Evolutionary conservation across 140 eudicot genomes (phyloP).

Genomic region (Flaveria floridana): DNA sequence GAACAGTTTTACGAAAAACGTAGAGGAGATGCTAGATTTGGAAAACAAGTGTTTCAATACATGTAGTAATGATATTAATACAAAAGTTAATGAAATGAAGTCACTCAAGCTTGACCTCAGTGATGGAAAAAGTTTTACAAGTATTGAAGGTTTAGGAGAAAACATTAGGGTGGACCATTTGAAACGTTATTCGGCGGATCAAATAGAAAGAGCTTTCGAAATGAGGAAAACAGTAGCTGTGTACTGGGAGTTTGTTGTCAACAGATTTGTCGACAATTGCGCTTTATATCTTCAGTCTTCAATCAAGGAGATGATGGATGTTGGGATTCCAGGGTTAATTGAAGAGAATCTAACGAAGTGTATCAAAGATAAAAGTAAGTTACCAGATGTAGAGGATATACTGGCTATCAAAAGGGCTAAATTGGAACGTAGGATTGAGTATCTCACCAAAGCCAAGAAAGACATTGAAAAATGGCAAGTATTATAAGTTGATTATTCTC

Average conservation of each 20-base stretch:
- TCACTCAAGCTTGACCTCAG: not conserved
- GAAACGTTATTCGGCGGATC: not conserved
- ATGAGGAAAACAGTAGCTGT: not conserved
- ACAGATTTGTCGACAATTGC: slow-evolving; percentile 9
- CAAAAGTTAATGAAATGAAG: not conserved
- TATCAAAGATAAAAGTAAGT: not conserved
- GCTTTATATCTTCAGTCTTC: not conserved
- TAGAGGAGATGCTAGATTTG: not conserved
- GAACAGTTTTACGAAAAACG: not conserved
- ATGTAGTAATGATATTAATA: not conserved
- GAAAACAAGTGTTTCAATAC: not conserved
- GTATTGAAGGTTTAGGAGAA: slow-evolving; percentile 5
- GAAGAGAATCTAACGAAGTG: not conserved
- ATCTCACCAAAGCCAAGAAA: not conserved
- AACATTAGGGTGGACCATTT: slow-evolving; percentile 13
- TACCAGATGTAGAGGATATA: not conserved
- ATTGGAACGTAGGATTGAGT: not conserved
- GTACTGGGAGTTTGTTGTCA: slow-evolving; percentile 4
- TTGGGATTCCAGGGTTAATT: not conserved
- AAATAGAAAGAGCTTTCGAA: slow-evolving; percentile 12
- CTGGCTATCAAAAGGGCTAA: not conserved
- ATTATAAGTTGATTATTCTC: not conserved
- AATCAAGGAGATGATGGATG: not conserved
- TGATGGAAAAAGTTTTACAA: not conserved
- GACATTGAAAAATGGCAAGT: slow-evolving; percentile 9